phyloP scores from a whole-genome alignment of 164 flowering plant genomes.

The Akebia trifoliata region DNA sequence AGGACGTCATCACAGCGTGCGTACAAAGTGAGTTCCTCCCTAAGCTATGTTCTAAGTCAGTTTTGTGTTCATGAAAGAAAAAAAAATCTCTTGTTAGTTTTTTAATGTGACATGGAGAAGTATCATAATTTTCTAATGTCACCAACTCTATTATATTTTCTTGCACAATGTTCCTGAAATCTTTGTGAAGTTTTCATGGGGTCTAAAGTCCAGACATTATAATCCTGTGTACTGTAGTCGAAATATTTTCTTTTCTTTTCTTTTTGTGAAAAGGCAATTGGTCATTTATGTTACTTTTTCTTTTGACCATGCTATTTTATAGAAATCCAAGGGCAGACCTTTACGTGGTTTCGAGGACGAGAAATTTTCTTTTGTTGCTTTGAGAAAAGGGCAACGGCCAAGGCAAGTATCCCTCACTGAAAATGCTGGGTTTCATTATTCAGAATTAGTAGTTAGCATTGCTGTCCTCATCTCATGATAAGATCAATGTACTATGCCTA shows the following conservation, averaged over 20 bases:
- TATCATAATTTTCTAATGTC: background rate
- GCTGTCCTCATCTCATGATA: too few relatives aligned
- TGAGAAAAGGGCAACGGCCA: conserved; percentile 81
- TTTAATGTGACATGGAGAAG: background rate
- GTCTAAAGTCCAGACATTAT: background rate
- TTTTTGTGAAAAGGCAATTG: background rate
- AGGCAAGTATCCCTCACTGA: conserved; percentile 34
- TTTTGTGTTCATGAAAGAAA: background rate
- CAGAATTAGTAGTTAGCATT: background rate
- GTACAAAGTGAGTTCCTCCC: conserved; percentile 60
- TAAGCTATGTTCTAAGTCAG: background rate
- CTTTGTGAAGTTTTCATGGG: background rate
- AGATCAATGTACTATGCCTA: too few relatives aligned
- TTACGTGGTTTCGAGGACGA: conserved; percentile 98
- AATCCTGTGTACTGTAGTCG: background rate
- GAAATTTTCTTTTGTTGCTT: conserved; percentile 77
- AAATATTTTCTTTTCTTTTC: background rate
- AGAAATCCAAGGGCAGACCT: conserved; percentile 73
- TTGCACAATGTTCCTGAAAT: background rate
- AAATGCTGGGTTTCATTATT: background rate
- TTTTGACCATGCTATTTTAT: conserved; percentile 12
- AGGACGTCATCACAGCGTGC: conserved; percentile 86
- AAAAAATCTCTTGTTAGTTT: background rate
- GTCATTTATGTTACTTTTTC: background rate
- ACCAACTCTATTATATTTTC: background rate